Percentiles rank a stretch among this genome's conserved stretches.
Conservation (phyloP, 2,329 filamentous ascomycete genomes). For the Aspergillus versicolor region DNA sequence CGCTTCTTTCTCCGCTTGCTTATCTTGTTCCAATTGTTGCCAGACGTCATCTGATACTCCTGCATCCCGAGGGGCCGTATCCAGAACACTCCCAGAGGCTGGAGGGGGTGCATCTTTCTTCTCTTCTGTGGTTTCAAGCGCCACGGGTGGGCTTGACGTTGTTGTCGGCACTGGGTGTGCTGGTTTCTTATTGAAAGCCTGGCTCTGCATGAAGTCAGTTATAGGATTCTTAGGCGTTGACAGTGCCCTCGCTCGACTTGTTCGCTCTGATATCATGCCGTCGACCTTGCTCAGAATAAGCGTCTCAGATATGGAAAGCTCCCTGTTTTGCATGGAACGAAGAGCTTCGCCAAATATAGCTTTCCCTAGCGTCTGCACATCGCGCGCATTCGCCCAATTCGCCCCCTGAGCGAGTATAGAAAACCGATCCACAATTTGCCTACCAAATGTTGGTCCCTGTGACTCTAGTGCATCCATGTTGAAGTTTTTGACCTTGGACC, state of each 20-base stretch:
- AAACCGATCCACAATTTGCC: slow-evolving; percentile 35
- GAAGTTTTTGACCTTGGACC: slow-evolving; percentile 14
- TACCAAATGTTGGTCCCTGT: slow-evolving; percentile 17
- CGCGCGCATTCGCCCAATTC: slow-evolving; percentile 64
- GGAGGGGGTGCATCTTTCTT: not conserved
- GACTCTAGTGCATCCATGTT: slow-evolving; percentile 26
- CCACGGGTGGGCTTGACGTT: not conserved
- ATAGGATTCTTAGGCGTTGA: not conserved
- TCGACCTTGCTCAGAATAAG: slow-evolving; percentile 15
- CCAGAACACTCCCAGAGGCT: not conserved
- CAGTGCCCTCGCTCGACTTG: not conserved
- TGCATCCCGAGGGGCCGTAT: slow-evolving; percentile 16
- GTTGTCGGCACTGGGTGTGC: not conserved
- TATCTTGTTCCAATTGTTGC: slow-evolving; percentile 22
- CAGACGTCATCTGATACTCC: slow-evolving; percentile 26
- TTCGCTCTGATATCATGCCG: slow-evolving; percentile 19
- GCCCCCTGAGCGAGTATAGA: slow-evolving; percentile 41
- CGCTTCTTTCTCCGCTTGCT: not conserved
- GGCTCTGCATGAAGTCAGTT: not conserved
- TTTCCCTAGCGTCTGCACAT: slow-evolving; percentile 57
- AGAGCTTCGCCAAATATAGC: slow-evolving; percentile 45
- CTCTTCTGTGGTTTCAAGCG: not conserved
- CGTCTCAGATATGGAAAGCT: slow-evolving; percentile 4
- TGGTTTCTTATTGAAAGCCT: not conserved
- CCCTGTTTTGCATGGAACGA: slow-evolving; percentile 10